Base-by-base conservation (phyloP, 2,329 filamentous ascomycete genomes). In the Ceratocystiopsis sp. region DNA sequence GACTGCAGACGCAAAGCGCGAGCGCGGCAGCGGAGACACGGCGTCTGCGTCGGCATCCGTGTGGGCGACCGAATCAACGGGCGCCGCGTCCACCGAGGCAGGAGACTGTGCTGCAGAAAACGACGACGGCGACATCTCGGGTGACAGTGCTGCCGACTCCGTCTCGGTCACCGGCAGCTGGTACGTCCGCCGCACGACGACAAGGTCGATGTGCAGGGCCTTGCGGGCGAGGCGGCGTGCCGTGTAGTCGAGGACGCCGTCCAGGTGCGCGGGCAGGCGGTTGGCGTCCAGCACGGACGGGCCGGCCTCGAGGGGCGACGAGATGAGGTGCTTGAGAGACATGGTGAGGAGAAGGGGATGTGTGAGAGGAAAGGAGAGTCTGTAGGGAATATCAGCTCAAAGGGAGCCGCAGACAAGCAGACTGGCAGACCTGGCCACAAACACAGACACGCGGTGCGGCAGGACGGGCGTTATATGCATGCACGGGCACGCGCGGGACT, bases 251-350 rank as follows among this genome's bases (percentile, higher is more conserved):
- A 80, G 65, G 21, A 73, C 73, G 5, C 65, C 62, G 12, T 59
- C 64, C 43, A 78, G 55, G 37, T 65, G 61, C n/a, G 65, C 57
- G 2, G 75, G 73, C n/a, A 79, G 63, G 46, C 69, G 66, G 49
- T 74, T 66, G 33, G 63, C 61, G 51, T 77, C 70, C 46, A 76
- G 66, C 43, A 78, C 61, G 17, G 74, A 78, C 37, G 62, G 61
- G 16, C 74, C 74, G 25, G 75, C 74, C 62, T 78, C 75, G 45
- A 80, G 65, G 14, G 75, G 75, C 41, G 72, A 68, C 2, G 75
- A 78, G 52, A 79, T 79, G 45, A 61, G 63, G 44, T 65, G 61
- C 59, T 75, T 78, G 53, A 70, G 61, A 35, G 63, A 54, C 63
- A 69, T 47, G 35, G 14, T 35, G 25, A 38, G 42, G 2, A 37